Evolutionary conservation across 2,329 filamentous ascomycete species (phyloP), one percentile per base, ranked within the genome.

Genomic region (Colletotrichum falcatum): DNA sequence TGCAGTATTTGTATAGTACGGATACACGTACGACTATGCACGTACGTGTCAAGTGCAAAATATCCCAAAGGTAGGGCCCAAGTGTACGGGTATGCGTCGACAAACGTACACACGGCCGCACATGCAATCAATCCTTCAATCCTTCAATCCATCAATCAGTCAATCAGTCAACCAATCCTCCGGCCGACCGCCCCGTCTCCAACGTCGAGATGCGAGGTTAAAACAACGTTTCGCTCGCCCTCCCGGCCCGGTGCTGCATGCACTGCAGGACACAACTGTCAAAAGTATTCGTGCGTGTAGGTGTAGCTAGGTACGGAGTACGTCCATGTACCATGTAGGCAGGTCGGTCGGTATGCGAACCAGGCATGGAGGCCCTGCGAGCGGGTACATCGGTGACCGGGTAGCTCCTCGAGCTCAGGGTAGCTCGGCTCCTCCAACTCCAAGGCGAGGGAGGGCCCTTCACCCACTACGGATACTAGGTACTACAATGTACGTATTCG

Each of bases 341-440:
- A 39, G 37, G 37, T 9, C n/a, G 42, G 42, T 44, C n/a, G 42
- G 42, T 44, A 44, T 44, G 42, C 8, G 9, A 23, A 46, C 20
- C 44, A 46, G 44, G 44, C 12, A 8, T 5, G 51, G 59, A 49
- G 51, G 48, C 60, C 60, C 35, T 53, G 60, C 35, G 35, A 59
- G 44, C 53, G 62, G 51, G 39, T 65, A 65, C 62, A 18, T n/a
- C n/a, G n/a, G n/a, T 28, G 53, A 65, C 53, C 53, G 26, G 62
- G 62, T 49, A 48, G 62, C 62, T 65, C 37, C 51, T 30, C 12
- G 35, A 58, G 46, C 46, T 61, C 37, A 62, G 55, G 64, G 58
- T 61, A 66, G 63, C 42, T 66, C 11, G 28, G n/a, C n/a, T n/a
- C n/a, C n/a, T n/a, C n/a, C n/a, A n/a, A n/a, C n/a, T n/a, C n/a